Evolutionary conservation across 192 early-diverging fungal genomes (phyloP).

Genomic region (Radiomyces spectabilis): DNA sequence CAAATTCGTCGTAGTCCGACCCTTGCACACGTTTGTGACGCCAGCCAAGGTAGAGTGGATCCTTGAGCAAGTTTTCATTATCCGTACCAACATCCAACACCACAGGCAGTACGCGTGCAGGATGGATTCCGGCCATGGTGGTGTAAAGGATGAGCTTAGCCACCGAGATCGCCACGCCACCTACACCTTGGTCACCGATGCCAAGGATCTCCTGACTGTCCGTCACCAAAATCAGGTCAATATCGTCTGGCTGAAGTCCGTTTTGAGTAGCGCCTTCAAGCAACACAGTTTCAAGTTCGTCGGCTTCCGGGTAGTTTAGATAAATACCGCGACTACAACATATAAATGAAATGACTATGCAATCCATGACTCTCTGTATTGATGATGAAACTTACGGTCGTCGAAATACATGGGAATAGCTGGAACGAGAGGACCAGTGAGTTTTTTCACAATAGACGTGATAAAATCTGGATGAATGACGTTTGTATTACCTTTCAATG

Average conservation of each 20-base stretch:
- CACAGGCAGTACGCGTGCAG: slow-evolving; percentile 69
- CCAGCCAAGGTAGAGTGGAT: slow-evolving; percentile 82
- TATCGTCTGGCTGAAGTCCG: background rate
- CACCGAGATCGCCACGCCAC: background rate
- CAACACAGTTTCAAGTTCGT: background rate
- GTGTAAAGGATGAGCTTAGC: background rate
- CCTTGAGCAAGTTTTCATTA: slow-evolving; percentile 68
- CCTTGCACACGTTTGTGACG: slow-evolving; percentile 55
- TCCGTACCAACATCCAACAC: slow-evolving; percentile 87
- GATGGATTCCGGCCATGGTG: slow-evolving; percentile 35
- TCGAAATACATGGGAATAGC: too few species aligned
- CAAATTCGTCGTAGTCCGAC: slow-evolving; percentile 53
- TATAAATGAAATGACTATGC: too few species aligned
- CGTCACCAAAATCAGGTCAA: background rate
- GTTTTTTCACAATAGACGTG: background rate
- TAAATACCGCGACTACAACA: background rate
- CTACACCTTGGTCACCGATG: background rate
- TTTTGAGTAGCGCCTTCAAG: background rate
- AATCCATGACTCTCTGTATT: too few species aligned
- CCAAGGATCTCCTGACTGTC: background rate
- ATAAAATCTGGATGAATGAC: background rate
- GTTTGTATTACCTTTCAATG: background rate
- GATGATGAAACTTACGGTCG: too few species aligned
- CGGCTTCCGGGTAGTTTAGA: background rate
- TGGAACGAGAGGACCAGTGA: background rate